Conservation (phyloP, 2,329 filamentous ascomycete genomes). For the Fonsecaea erecta region DNA sequence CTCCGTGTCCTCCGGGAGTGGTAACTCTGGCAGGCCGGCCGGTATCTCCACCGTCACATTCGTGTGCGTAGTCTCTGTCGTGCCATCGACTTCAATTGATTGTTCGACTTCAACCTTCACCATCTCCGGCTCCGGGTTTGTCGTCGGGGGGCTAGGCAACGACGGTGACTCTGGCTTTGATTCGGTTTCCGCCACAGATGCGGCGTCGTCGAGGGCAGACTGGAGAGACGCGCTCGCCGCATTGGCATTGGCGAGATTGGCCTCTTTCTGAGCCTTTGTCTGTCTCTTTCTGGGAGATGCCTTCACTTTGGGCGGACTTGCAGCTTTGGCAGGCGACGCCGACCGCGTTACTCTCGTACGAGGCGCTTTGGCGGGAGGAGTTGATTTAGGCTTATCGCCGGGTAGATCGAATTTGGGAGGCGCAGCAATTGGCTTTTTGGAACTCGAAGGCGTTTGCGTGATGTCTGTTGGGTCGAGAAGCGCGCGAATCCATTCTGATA, state of each 20-base stretch:
- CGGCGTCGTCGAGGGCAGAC: constrained; percentile 52
- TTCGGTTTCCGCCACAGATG: constrained; percentile 40
- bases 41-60: constrained; percentile 78
- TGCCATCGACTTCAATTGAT: constrained; percentile 69
- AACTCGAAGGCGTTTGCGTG: constrained; percentile 65
- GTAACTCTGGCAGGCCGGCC: constrained; percentile 66
- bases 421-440: constrained; percentile 75
- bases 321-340: constrained; percentile 57
- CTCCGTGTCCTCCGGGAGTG: constrained; percentile 75
- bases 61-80: constrained; percentile 71
- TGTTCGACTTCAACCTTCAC: constrained; percentile 74
- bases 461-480: constrained; percentile 88
- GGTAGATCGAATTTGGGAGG: constrained; percentile 77
- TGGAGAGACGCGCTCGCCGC: constrained; percentile 56
- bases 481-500: constrained; percentile 86
- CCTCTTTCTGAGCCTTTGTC: constrained; percentile 55
- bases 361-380: constrained; percentile 33
- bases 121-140: constrained; percentile 47
- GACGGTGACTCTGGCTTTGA: constrained; percentile 22
- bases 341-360: constrained; percentile 62
- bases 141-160: constrained; percentile 1
- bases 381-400: constrained; percentile 47
- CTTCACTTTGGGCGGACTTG: constrained; percentile 39
- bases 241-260: constrained; percentile 54
- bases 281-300: constrained; percentile 61